Base-by-base conservation (phyloP, 768 basidiomycete genomes). In the Lactarius psammicola region DNA sequence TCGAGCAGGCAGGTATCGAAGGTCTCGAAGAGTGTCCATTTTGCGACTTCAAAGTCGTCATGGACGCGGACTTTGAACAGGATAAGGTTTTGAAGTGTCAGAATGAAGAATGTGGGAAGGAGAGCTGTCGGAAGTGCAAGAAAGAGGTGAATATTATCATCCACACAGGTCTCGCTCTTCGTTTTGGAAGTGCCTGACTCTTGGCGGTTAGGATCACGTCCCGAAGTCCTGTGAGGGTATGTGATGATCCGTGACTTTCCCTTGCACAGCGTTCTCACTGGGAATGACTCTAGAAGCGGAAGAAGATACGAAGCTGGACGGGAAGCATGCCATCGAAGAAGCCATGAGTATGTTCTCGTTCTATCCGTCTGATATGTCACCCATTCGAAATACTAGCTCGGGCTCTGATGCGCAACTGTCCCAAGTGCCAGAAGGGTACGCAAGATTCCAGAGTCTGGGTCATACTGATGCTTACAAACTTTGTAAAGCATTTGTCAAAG, bases 21-120 rank as follows among this genome's bases (percentile, higher is more conserved):
- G 86, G 86, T 5, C 79, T 96, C 15, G 94, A 95, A 74, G 90
- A 90, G 70, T 97, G 95, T 74, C 95, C 95, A 4, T 92, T 88
- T 69, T 97, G 95, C 76, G 92, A 94, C 51, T 97, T 84, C 78
- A 90, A 86, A 64, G 87, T 86, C 69, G 76, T 78, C 49, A 82
- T 90, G 81, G 74, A 87, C 79, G 75, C 73, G 69, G 73, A 73
- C 23, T 67, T 76, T n/a, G 75, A 78, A 68, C 28, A 38, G 18
- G 68, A 70, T 46, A 76, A 76, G 64, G 66, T 80, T 62, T 81
- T 82, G 62, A 72, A 79, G 68, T 84, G 83, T 63, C 78, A 82
- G 65, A 85, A 85, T 63, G 79, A 83, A 61, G 87, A 85, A 0
- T 96, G 94, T 71, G 84, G 81, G 1, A 85, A 83, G 13, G 83